These are phyloP conservation scores for Croton setiger DNA, from an alignment of 441 rosid genomes.

Conservation along the genomic window DNA sequence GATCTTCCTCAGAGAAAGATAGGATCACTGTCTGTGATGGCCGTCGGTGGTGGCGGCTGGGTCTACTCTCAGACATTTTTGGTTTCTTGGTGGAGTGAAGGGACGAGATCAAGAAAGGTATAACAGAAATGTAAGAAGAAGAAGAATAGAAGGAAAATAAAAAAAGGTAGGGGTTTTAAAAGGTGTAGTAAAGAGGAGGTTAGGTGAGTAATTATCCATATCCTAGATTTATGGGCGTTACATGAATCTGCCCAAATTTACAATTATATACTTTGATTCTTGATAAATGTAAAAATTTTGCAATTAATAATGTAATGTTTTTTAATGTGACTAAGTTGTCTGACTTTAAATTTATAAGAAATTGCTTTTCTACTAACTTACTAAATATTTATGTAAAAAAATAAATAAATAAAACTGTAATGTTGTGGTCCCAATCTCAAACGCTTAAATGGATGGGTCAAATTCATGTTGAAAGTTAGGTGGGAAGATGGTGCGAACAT, in stretches of 20 bases:
- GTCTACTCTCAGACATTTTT: slow-evolving; percentile 27
- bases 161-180: slow-evolving; percentile 7
- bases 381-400: too few relatives aligned
- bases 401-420: too few relatives aligned
- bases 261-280: background rate
- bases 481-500: too few relatives aligned
- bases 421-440: too few relatives aligned
- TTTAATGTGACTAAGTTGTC: too few relatives aligned
- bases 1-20: slow-evolving; percentile 20
- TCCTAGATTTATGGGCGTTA: slow-evolving; percentile 19
- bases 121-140: background rate
- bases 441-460: too few relatives aligned
- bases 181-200: background rate
- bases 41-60: slow-evolving; percentile 38
- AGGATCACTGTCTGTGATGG: slow-evolving; percentile 26
- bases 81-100: background rate
- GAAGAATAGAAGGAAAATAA: too few relatives aligned
- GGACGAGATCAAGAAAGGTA: background rate
- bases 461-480: too few relatives aligned
- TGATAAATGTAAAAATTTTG: background rate
- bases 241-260: slow-evolving; percentile 12
- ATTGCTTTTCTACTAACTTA: too few relatives aligned
- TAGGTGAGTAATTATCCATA: slow-evolving; percentile 14
- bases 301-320: too few relatives aligned
- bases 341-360: too few relatives aligned